Percentiles rank a stretch among this genome's conserved stretches.
phyloP scores from a whole-genome alignment of 305 asterid genomes.

The Solanum hybrid region DNA sequence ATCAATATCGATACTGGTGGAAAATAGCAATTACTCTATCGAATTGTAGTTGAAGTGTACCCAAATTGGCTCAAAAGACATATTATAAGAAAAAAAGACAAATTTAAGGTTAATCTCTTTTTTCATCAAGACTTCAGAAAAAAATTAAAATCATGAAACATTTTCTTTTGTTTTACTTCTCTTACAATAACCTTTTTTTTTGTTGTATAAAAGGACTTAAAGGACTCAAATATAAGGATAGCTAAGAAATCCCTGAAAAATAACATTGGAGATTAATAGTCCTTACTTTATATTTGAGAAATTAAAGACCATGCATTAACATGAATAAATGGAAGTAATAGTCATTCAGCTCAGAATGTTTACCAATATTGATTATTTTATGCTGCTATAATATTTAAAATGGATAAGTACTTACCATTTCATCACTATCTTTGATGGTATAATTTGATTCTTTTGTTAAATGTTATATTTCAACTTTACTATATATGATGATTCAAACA shows the following conservation, averaged over 20 bases:
- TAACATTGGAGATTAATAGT: neutral
- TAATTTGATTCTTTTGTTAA: neutral
- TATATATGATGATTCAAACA: neutral
- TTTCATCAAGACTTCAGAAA: neutral
- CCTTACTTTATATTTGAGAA: neutral
- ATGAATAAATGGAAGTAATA: neutral
- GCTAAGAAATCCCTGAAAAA: neutral
- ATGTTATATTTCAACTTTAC: neutral
- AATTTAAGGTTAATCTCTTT: neutral
- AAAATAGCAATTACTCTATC: neutral
- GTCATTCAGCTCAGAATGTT: neutral
- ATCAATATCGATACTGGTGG: neutral
- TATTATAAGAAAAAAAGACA: neutral
- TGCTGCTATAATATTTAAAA: neutral
- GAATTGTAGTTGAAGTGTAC: neutral
- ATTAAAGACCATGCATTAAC: neutral
- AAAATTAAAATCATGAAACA: neutral
- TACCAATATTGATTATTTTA: neutral
- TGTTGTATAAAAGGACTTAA: neutral
- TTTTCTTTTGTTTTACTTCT: neutral
- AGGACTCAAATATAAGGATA: neutral
- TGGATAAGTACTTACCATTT: neutral
- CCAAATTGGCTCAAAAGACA: neutral
- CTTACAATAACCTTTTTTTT: neutral
- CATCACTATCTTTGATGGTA: neutral